Evolutionary conservation across 1,284 basidiomycete genomes (phyloP).

Genomic region (Fistulina hepatica): DNA sequence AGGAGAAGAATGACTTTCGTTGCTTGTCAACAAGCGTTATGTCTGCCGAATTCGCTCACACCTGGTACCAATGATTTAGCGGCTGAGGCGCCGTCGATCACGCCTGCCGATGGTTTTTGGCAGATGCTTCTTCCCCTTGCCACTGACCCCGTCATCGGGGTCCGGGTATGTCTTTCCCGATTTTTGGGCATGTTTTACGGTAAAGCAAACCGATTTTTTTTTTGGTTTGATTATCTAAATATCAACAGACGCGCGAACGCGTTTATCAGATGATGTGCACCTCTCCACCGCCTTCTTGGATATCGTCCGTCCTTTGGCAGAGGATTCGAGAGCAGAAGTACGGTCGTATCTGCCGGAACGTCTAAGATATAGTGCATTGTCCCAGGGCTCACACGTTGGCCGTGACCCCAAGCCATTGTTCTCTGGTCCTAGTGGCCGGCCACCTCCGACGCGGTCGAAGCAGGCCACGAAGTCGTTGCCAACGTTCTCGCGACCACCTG

Average conservation of each 20-base stretch:
- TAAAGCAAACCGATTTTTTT: constrained; percentile 23
- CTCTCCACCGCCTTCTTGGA: constrained; percentile 22
- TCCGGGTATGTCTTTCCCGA: constrained; percentile 77
- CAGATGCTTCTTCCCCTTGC: constrained; percentile 47
- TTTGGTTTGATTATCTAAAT: constrained; percentile 8
- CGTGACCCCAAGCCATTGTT: constrained; percentile 1
- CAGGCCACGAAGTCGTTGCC: constrained; percentile 9
- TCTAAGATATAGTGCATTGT: constrained; percentile 8
- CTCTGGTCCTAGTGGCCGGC: constrained; percentile 2
- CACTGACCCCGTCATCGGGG: constrained; percentile 70
- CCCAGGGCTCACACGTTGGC: too few relatives aligned
- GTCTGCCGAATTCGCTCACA: constrained; percentile 29
- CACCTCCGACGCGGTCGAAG: constrained; percentile 1
- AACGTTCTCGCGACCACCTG: constrained; percentile 14
- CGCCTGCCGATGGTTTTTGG: constrained; percentile 52
- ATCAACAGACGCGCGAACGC: constrained; percentile 15
- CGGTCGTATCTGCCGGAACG: constrained; percentile 27
- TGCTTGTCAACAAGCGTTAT: constrained; percentile 59
- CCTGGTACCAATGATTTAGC: constrained; percentile 19
- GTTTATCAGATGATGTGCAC: constrained; percentile 19
- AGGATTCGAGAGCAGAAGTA: constrained; percentile 41
- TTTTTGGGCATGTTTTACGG: constrained; percentile 47
- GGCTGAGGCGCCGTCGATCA: constrained; percentile 21
- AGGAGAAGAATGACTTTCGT: constrained; percentile 71
- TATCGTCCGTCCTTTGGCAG: constrained; percentile 31